Base-by-base conservation (phyloP, 2,329 filamentous ascomycete genomes). In the Dendrostoma leiphaemia region DNA sequence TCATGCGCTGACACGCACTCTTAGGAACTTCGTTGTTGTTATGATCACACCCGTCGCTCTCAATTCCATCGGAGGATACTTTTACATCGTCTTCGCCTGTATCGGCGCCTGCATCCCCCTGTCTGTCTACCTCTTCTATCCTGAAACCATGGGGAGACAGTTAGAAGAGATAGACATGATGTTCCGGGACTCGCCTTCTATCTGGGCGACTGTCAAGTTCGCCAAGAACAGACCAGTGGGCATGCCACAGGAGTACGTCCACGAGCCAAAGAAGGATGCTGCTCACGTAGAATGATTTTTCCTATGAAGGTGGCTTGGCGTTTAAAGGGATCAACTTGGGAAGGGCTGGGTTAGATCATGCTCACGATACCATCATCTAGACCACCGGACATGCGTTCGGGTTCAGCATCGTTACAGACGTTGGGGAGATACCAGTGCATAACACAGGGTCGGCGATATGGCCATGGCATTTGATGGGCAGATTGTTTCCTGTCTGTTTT, bases 51-150 rank as follows among this genome's bases (percentile, higher is more conserved):
- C 72, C 6, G 71, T 78, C 8, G 77, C 76, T 8, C 72, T 80
- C 49, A 68, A 73, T 48, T 76, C 67, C 2, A 81, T 85, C 54
- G 74, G 74, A 17, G 83, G 74, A 65, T 64, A 69, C 56, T 79
- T 78, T 67, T 80, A 78, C 64, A 74, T 81, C 28, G 70, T 80
- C 29, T 81, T 75, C 61, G 73, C 76, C 35, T 67, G 70, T 53
- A 71, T 79, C 53, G 71, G 71, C 7, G 70, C 71, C 19, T 73
- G 71, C 62, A 73, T 80, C 28, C 71, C 76, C 3, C 57, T 76
- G 15, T 63, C 68, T 3, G 74, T 79, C 26, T 76, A 67, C 64
- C 69, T 77, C 63, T 62, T 74, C 49, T 78, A 70, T 67, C 75
- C 77, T 3, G 73, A 75, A 65, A 79, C 76, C n/a, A 78, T 75